Evolutionary conservation across 2,329 filamentous ascomycete genomes (phyloP), one percentile per base, ranked within the genome.

Genomic region (Septoria linicola): DNA sequence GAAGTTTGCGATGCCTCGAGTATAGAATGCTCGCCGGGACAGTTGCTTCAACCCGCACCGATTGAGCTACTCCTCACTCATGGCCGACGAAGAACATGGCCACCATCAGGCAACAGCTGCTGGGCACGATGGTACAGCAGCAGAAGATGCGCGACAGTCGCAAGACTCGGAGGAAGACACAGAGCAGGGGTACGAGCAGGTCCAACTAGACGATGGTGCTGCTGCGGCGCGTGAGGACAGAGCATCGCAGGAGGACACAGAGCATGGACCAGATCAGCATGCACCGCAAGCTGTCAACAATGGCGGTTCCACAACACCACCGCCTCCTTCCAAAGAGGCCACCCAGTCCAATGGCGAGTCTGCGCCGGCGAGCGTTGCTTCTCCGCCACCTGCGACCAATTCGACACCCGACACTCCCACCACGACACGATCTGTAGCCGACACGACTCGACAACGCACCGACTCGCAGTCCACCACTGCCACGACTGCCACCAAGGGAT

Each of bases 391-490:
- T 4, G 51, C 57, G n/a, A 55, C 52, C 19, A 49, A 54, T 13
- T 57, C 60, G 17, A 43, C 54, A 8, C 54, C 58, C 16, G 54
- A 51, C 14, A 62, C 62, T 10, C 53, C 61, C 14, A 56, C 61
- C 14, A 56, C 35, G 2, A 27, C 51, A 25, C 49, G 50, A 19
- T 50, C 48, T 13, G 16, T 41, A 20, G 23, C 43, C 30, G 49
- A 47, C 35, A 27, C 44, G 20, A 55, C 54, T 13, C 74, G 79
- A 49, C 63, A 73, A 50, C 75, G 81, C 51, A 83, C 82, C 13
- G 81, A 83, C 66, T 84, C 81, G 23, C 75, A 80, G 57, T 83
- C 81, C 14, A 83, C 81, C 2, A 78, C 60, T n/a, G 63, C 64
- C 3, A 75, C 76, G 31, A 71, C 70, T 25, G 74, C 75, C 19